Base-by-base conservation (phyloP, 2,329 filamentous ascomycete species). In the Arachnomyces sp. region DNA sequence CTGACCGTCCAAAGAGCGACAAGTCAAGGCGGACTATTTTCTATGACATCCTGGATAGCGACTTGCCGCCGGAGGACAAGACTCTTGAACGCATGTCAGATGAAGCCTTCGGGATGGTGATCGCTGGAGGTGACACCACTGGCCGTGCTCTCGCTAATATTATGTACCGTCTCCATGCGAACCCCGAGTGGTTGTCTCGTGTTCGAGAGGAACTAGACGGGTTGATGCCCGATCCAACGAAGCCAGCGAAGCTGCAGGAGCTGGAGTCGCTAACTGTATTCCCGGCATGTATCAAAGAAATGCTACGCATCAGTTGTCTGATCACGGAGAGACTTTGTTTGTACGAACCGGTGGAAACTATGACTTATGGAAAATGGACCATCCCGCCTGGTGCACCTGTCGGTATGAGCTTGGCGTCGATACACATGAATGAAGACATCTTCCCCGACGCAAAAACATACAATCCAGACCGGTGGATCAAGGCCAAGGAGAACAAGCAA, bases 401-500 rank as follows among this genome's bases (percentile, higher is more conserved):
- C 12, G 17, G 33, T 6, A 34, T 35, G 16, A 21, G 25, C 8
- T 18, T 7, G 15, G 21, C 11, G 15, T 21, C 51, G 7, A 33
- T 57, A 29, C 59, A 62, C 36, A 55, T 53, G 45, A 55, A 64
- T 36, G 49, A 49, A 25, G 43, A 47, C 7, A 53, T 66, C 13
- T 63, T 62, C 37, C 56, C 53, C 0, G 49, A 58, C 3, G 49
- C 57, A 2, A 29, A 44, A 2, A 39, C 38, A 7, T 63, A 62
- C 38, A 28, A 28, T 2, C 59, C 60, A 0, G 55, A 57, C 33
- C 52, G 60, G 2, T 61, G 59, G 59, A 25, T 61, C 7, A 14
- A 34, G 9, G 32, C 28, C 4, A 30, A n/a, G 14, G 44, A 49
- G n/a, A 40, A 44, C 7, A 25, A 39, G 4, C 33, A 37, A 15